Percentiles rank a stretch among this genome's conserved stretches.
Evolutionary conservation across 2,329 filamentous ascomycete species (phyloP).

Genomic region (Aspergillus eucalypticola): DNA sequence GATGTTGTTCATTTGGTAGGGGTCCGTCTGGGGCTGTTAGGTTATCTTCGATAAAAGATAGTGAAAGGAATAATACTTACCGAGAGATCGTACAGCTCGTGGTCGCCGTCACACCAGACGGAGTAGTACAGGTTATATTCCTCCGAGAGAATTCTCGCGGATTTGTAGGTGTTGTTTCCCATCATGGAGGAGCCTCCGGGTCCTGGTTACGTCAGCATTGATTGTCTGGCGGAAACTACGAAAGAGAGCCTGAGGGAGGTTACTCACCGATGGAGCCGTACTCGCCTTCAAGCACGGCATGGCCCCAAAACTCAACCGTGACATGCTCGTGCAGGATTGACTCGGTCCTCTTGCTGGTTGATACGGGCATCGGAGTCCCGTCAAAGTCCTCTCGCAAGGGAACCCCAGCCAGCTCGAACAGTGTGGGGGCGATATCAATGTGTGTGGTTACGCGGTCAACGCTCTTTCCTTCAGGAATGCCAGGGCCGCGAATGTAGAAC

Average conservation of each 20-base stretch:
- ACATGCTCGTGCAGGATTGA: constrained; percentile 51
- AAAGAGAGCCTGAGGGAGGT: no score
- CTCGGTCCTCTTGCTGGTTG: constrained; percentile 20
- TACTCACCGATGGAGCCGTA: background rate
- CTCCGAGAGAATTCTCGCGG: constrained; percentile 36
- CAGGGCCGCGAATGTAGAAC: constrained; percentile 61
- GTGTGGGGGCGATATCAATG: constrained; percentile 64
- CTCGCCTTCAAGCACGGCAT: constrained; percentile 17
- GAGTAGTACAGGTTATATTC: constrained; percentile 44
- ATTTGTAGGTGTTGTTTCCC: constrained; percentile 45
- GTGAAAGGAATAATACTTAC: background rate
- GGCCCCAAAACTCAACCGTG: constrained; percentile 60
- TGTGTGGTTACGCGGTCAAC: constrained; percentile 59
- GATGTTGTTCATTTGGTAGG: constrained; percentile 4
- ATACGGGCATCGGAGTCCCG: constrained; percentile 53
- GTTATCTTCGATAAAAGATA: background rate
- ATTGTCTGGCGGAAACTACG: no score
- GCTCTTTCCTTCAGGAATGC: constrained; percentile 47
- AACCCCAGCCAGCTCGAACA: constrained; percentile 50
- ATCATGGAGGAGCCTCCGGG: constrained; percentile 7
- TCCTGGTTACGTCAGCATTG: background rate
- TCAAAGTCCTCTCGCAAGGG: constrained; percentile 56
- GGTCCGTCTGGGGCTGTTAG: background rate
- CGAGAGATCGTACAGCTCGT: constrained; percentile 43
- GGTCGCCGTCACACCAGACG: constrained; percentile 45